Evolutionary conservation across 345 rosid genomes (phyloP).

Genomic region (Cochlearia excelsa): DNA sequence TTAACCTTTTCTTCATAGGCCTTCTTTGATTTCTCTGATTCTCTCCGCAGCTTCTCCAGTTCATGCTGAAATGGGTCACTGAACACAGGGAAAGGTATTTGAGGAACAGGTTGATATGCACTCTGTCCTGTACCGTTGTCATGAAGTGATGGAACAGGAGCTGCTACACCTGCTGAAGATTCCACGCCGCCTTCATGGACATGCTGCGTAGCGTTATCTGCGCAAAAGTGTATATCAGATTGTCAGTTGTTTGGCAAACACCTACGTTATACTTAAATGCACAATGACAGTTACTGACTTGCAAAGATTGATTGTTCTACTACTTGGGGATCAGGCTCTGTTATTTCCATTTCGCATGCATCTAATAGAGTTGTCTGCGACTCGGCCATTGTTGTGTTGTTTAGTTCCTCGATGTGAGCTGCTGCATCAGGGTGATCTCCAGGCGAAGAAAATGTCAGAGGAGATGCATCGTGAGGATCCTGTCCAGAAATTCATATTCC

Average conservation of each 20-base stretch:
- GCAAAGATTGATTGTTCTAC: conserved; percentile 27
- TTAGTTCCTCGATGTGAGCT: conserved; percentile 25
- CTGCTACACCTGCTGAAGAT: conserved; percentile 28
- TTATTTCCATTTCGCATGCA: conserved; percentile 26
- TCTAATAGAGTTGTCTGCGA: conserved; percentile 18
- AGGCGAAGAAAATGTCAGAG: conserved; percentile 35
- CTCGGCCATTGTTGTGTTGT: conserved; percentile 29
- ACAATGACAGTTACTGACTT: conserved; percentile 29
- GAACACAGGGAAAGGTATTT: conserved; percentile 31
- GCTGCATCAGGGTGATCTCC: conserved; percentile 35
- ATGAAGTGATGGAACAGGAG: conserved; percentile 20
- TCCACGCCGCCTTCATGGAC: conserved; percentile 22
- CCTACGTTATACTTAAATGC: conserved; percentile 15
- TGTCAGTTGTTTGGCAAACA: conserved; percentile 22
- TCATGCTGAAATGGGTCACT: conserved; percentile 36
- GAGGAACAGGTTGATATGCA: conserved; percentile 29
- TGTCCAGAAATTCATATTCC: conserved; percentile 24
- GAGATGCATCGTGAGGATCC: conserved; percentile 34
- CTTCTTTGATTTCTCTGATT: conserved; percentile 35
- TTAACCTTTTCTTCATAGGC: conserved; percentile 27
- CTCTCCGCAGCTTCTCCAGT: conserved; percentile 38
- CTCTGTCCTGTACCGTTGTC: conserved; percentile 21
- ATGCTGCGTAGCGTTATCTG: conserved; percentile 20
- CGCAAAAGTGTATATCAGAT: conserved; percentile 2
- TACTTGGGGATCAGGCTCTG: conserved; percentile 28